Evolutionary conservation across 495 filamentous ascomycete genomes (phyloP), one percentile per base, ranked within the genome.

Genomic region (Evernia prunastri): DNA sequence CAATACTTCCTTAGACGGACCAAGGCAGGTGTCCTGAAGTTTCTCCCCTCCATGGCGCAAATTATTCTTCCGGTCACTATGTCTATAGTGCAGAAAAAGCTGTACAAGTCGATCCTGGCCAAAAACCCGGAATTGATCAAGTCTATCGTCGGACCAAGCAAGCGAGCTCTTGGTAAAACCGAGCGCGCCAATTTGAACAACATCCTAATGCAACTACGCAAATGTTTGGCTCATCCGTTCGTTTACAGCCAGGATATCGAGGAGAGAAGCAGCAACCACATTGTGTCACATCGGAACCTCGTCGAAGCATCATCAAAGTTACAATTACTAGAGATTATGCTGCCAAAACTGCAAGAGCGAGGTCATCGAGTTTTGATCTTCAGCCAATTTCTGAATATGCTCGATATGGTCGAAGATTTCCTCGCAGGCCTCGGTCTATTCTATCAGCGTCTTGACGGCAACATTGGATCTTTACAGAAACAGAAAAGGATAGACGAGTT

Each of bases 361-460:
- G 93, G 93, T 1, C 92, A 99, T 73, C 82, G 94, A 25, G 92
- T 96, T 8, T 76, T 99, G 25, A 89, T 99, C 31, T 99, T 99
- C 78, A 96, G 91, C 73, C 95, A 97, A 71, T 97, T 97, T 64
- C 77, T 99, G 8, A 84, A 91, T 39, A 90, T 92, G 75, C 77
- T 99, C 20, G 89, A 91, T 67, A 84, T 97, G 45, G 77, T 96
- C 17, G 94, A 99, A 73, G 94, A 99, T 71, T 96, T 97, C 68
- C 76, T 97, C 2, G 81, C 80, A 25, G 86, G 86, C 2, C 69
- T 97, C 47, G 85, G 82, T 13, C 74, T 96, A 59, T 73, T 71
- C 10, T 89, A 89, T 72, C 82, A 88, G 63, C 89, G 94, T 18
- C 82, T 99, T 1, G 94, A 99, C 75, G 94, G 94, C n/a, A 84